phyloP scores from a whole-genome alignment of 75 land plant genomes.

The Picea sitchensis region DNA sequence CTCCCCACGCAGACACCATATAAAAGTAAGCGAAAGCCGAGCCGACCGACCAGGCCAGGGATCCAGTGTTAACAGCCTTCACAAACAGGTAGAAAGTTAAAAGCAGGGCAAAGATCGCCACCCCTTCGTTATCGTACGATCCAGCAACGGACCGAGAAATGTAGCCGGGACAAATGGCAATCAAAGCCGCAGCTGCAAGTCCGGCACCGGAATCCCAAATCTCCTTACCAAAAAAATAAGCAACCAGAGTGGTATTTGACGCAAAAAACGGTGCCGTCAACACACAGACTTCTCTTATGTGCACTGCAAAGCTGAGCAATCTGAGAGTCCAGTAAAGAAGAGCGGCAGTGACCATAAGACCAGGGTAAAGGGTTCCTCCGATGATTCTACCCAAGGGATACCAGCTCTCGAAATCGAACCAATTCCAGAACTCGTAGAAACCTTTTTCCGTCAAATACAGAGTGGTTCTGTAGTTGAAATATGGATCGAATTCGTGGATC shows the following conservation, averaged over 20 bases:
- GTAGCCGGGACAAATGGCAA: slow-evolving; percentile 97
- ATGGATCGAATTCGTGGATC: slow-evolving; percentile 99
- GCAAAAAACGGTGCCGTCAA: slow-evolving; percentile 98
- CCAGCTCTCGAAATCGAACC: slow-evolving; percentile 99
- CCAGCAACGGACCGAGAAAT: slow-evolving; percentile 98
- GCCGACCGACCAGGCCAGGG: slow-evolving; percentile 86
- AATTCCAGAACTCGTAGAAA: slow-evolving; percentile 99
- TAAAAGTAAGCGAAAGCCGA: slow-evolving; percentile 98
- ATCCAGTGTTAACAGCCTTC: slow-evolving; percentile 98
- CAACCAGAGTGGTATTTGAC: slow-evolving; percentile 91
- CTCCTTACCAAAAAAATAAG: slow-evolving; percentile 97
- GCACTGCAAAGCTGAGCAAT: slow-evolving; percentile 75
- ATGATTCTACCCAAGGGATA: slow-evolving; percentile 96
- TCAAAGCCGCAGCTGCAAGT: slow-evolving; percentile 87
- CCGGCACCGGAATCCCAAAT: slow-evolving; percentile 96
- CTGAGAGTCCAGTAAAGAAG: slow-evolving; percentile 66
- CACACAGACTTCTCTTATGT: slow-evolving; percentile 96
- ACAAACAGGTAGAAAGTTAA: slow-evolving; percentile 94
- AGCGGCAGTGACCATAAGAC: slow-evolving; percentile 99
- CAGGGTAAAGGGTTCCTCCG: slow-evolving; percentile 97
- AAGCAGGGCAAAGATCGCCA: slow-evolving; percentile 94
- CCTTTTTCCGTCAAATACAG: slow-evolving; percentile 81
- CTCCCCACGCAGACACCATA: slow-evolving; percentile 99
- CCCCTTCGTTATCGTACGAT: slow-evolving; percentile 95
- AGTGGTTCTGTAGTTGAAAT: slow-evolving; percentile 98